Evolutionary conservation across 2,329 filamentous ascomycete genomes (phyloP), one percentile per base, ranked within the genome.

Genomic region (Pseudogymnoascus sp.): DNA sequence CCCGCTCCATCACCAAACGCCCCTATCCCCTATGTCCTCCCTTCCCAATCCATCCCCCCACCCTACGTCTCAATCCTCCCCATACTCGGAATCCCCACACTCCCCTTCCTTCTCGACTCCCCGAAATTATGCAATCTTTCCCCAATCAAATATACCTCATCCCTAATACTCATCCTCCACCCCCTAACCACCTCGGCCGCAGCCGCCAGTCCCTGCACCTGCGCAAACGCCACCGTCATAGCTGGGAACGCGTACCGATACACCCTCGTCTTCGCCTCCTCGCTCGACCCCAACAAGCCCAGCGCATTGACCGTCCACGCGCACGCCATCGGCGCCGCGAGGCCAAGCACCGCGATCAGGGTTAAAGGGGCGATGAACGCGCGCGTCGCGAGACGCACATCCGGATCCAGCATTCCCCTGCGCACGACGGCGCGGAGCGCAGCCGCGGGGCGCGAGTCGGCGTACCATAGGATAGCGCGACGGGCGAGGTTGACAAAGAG

Each of bases 71-170:
- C 69, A 19, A 72, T 66, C 50, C 70, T 70, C 37, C 68, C 65
- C 50, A 71, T 62, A 63, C 56, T 66, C 6, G 66, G 65, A 8
- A 67, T 66, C 42, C 37, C 50, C 5, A 61, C 64, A 26, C 64
- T 62, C 61, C 62, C 65, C 33, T 56, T 56, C 50, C 50, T 10
- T 13, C 50, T 56, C 26, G 50, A 56, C 50, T 89, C 87, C 2
- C 91, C 90, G 76, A 97, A 96, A 74, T 99, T 99, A 77, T 99
- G 96, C 71, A 99, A 76, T 65, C 93, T 80, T 77, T 99, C 93
- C 1, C 95, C 95, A 72, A 97, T 95, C 50, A 99, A 79, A 74
- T 99, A 99, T 0, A 96, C 93, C 76, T 99, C 96, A 74, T 99
- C 96, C 40, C 91, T 82, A 56, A 99, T 91, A 64, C 88, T 85